Evolutionary conservation across 352 stramenopile species (phyloP), one percentile per base, ranked within the genome.

Genomic region (Globisporangium barbulae): DNA sequence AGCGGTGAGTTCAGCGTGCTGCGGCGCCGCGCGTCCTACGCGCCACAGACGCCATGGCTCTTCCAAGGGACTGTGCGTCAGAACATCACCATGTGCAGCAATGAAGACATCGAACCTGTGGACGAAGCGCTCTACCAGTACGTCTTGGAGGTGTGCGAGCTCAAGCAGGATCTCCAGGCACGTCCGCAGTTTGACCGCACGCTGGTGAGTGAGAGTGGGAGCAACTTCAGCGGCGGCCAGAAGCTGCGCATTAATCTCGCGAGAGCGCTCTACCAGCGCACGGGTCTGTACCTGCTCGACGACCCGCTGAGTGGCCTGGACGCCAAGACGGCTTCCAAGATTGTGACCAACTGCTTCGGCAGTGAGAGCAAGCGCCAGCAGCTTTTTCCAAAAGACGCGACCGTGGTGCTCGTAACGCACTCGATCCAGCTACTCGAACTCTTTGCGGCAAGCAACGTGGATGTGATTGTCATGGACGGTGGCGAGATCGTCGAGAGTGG

Each of bases 191-290:
- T 75, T n/a, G 85, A 91, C 35, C 64, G 75, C 5, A 69, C 80
- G 9, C 47, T 67, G 5, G 74, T 95, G 30, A 79, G 78, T 35
- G 89, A 96, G 53, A 82, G 85, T 44, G 91, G 90, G 19, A 81
- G 61, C 55, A 96, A 94, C 48, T 89, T 97, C 31, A 96, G 86
- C 59, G 90, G 90, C 8, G 91, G 91, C 0, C 91, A 97, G 61
- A 78, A 77, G 7, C 65, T 89, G 22, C 73, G 90, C 60, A 82
- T 97, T 53, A 91, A 82, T n/a, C 75, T 97, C 2, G 91, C 90
- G 9, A 85, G 90, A 7, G 87, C 85, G 25, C 63, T 96, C 21
- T 97, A 96, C 41, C 76, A 90, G 47, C 69, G 68, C 61, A 67
- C 79, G 21, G 59, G 44, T 9, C 59, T 97, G 13, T 94, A 94